Evolutionary conservation across 352 stramenopile species (phyloP).

Genomic region (Globisporangium camurandrum): DNA sequence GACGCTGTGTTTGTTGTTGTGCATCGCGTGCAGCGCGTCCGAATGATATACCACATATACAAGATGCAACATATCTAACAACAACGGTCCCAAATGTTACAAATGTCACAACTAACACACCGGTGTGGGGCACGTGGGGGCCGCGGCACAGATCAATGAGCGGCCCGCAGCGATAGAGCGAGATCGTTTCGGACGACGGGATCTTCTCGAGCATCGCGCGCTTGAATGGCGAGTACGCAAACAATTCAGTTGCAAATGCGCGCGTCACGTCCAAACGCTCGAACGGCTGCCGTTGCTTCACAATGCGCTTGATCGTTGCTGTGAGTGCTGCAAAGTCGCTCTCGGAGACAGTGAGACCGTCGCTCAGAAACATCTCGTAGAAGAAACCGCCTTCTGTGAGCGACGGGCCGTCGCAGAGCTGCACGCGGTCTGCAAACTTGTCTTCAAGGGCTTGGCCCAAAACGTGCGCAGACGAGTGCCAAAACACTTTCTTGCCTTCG

Average conservation of each 20-base stretch:
- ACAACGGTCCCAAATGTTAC: slow-evolving; percentile 81
- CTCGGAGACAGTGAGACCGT: slow-evolving; percentile 63
- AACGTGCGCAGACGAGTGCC: slow-evolving; percentile 99
- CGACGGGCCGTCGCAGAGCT: slow-evolving; percentile 91
- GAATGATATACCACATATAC: slow-evolving; percentile 6
- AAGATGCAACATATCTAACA: slow-evolving; percentile 27
- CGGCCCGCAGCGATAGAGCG: slow-evolving; percentile 95
- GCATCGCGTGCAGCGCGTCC: slow-evolving; percentile 39
- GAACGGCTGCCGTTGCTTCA: slow-evolving; percentile 91
- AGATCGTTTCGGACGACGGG: slow-evolving; percentile 86
- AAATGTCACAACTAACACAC: no score
- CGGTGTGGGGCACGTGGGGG: slow-evolving; percentile 94
- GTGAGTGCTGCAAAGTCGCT: slow-evolving; percentile 74
- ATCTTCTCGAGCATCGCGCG: slow-evolving; percentile 97
- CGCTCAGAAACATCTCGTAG: slow-evolving; percentile 90
- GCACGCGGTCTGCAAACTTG: slow-evolving; percentile 95
- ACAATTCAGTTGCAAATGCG: slow-evolving; percentile 88
- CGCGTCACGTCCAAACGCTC: slow-evolving; percentile 85
- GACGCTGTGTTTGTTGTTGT: slow-evolving; percentile 11
- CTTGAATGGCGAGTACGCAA: slow-evolving; percentile 95
- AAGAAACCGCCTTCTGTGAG: slow-evolving; percentile 97
- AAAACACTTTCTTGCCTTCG: slow-evolving; percentile 88
- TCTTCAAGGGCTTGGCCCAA: slow-evolving; percentile 97
- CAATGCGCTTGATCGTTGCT: slow-evolving; percentile 92
- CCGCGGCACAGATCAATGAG: slow-evolving; percentile 98